A percentile compares a stretch with the other conserved stretches of the same genome.
phyloP scores from a whole-genome alignment of 1,284 basidiomycete genomes.

The Waitea zeae region DNA sequence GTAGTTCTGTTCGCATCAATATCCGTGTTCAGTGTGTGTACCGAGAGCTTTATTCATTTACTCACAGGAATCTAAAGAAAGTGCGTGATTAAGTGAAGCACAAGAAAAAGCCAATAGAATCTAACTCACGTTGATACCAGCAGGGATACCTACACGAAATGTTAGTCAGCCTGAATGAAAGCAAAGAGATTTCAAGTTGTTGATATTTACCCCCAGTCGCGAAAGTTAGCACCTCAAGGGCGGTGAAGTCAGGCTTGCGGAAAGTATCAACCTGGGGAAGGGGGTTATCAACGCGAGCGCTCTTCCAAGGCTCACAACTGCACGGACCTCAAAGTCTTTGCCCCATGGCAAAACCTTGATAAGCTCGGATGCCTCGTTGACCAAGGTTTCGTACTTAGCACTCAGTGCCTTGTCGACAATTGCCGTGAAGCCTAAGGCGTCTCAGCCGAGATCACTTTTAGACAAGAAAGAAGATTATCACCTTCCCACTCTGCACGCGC shows the following conservation, averaged over 20 bases:
- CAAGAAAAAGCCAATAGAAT: slow-evolving; percentile 2
- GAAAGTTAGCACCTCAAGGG: slow-evolving; percentile 63
- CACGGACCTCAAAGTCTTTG: slow-evolving; percentile 63
- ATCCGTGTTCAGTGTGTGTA: neutral
- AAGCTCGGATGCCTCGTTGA: slow-evolving; percentile 54
- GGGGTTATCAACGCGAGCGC: too few species aligned
- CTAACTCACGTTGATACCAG: slow-evolving; percentile 67
- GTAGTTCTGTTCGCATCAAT: slow-evolving; percentile 40
- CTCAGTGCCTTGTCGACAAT: slow-evolving; percentile 73
- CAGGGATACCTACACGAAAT: slow-evolving; percentile 71
- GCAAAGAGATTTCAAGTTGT: too few species aligned
- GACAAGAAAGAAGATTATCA: slow-evolving; percentile 7
- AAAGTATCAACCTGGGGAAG: too few species aligned
- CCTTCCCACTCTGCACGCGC: slow-evolving; percentile 80
- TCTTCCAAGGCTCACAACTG: neutral
- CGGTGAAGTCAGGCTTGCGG: slow-evolving; percentile 76
- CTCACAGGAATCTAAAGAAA: slow-evolving; percentile 57
- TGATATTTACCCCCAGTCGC: slow-evolving; percentile 62
- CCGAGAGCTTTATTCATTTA: slow-evolving; percentile 2
- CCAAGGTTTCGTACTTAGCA: slow-evolving; percentile 63
- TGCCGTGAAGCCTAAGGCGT: slow-evolving; percentile 54
- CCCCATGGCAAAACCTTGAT: slow-evolving; percentile 78
- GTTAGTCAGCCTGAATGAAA: too few species aligned
- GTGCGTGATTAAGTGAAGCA: neutral
- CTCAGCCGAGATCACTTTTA: neutral